Evolutionary conservation across 2,329 filamentous ascomycete genomes (phyloP), one percentile per base, ranked within the genome.

Genomic region (Colletotrichum filicis): DNA sequence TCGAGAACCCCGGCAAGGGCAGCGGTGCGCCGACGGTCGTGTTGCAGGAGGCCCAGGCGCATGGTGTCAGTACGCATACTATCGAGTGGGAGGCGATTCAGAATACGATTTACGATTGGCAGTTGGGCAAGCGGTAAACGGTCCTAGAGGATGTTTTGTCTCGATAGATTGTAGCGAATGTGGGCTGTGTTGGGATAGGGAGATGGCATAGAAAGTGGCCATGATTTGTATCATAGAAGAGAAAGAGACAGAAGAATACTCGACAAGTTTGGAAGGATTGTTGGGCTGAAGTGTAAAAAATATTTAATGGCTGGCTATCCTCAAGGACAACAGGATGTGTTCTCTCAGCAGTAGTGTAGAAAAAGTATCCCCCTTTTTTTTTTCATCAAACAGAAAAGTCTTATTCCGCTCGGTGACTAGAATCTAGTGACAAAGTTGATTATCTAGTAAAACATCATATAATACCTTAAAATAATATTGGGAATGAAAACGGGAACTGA

Each of bases 21-120:
- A 97, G 92, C 75, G 97, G 97, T 16, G 93, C 94, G 24, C 97
- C 97, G 4, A 99, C 97, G 0, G 95, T 99, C 28, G 96, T 99
- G 57, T 80, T 99, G 78, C 96, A 98, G 86, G 96, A 98, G 85
- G 95, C 95, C 28, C 91, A 95, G 80, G 88, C 93, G 76, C 90
- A 92, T 67, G 92, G 92, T 0, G 87, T 92, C 32, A 91, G 87
- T 78, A 87, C 91, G 75, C 92, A 90, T 77, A 85, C 91, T 37
- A 90, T 97, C 81, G 87, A 88, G 30, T 98, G 97, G 95, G 92
- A 93, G 65, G 93, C 97, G 82, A 96, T 98, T 56, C 95, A 98
- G 85, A 92, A 95, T 71, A 88, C 93, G 67, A 97, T 98, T 78
- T 90, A 92, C 57, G 88, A 89, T 79, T 98, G 95, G 94, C 92